Conservation (phyloP, 1,139 yeast species). For the Debaryomyces fabryi region DNA sequence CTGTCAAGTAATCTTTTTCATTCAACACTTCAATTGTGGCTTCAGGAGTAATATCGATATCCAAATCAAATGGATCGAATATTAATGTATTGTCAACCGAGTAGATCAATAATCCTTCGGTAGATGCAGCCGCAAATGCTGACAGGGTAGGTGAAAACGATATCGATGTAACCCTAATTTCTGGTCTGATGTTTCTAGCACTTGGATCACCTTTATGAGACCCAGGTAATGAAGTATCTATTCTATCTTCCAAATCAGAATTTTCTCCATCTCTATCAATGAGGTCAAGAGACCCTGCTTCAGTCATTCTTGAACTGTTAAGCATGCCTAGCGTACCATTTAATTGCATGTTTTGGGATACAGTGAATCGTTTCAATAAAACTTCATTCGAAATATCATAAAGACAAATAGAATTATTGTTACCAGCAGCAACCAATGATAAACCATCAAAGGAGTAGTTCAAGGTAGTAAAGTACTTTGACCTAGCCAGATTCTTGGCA, state of each 20-base stretch:
- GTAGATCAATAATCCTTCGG: conserved; percentile 87
- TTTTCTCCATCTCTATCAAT: conserved; percentile 86
- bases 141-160: conserved; percentile 89
- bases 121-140: conserved; percentile 93
- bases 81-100: conserved; percentile 74
- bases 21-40: conserved; percentile 63
- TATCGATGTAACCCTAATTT: conserved; percentile 73
- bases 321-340: conserved; percentile 85
- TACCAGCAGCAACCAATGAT: conserved; percentile 89
- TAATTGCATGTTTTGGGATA: conserved; percentile 85
- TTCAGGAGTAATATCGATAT: conserved; percentile 87
- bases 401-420: conserved; percentile 85
- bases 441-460: conserved; percentile 89
- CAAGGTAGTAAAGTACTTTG: conserved; percentile 80
- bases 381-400: conserved; percentile 91
- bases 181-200: conserved; percentile 74
- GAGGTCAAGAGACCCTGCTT: conserved; percentile 74
- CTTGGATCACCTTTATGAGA: conserved; percentile 88
- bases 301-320: conserved; percentile 83
- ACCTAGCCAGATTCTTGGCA: conserved; percentile 77
- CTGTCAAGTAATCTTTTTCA: conserved; percentile 74
- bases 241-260: conserved; percentile 82
- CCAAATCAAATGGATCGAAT: conserved; percentile 95
- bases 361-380: conserved; percentile 74
- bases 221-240: conserved; percentile 82